Evolutionary conservation across 2,329 filamentous ascomycete species (phyloP).

Genomic region (Aspergillus novoparasiticus): DNA sequence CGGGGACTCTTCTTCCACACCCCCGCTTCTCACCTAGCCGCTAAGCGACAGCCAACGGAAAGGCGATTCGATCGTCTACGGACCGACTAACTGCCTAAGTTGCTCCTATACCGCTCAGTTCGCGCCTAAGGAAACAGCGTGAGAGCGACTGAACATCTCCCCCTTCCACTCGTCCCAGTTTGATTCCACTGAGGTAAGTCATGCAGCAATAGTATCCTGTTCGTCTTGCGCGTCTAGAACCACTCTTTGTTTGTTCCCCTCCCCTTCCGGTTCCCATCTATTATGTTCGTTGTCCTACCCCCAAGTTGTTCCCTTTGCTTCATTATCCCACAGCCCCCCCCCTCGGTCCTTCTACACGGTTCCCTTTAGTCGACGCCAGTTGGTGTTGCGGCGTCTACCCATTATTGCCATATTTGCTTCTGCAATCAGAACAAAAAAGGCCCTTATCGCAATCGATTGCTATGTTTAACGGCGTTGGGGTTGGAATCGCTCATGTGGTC

Average conservation of each 20-base stretch:
- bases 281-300: slow-evolving; percentile 5
- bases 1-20: slow-evolving; percentile 29
- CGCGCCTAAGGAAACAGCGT: slow-evolving; percentile 19
- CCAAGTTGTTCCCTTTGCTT: slow-evolving; percentile 16
- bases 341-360: background rate
- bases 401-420: background rate
- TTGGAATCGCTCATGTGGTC: slow-evolving; percentile 31
- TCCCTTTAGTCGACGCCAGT: background rate
- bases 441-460: slow-evolving; percentile 6
- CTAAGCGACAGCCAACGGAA: slow-evolving; percentile 43
- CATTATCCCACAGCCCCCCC: slow-evolving; percentile 2
- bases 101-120: slow-evolving; percentile 22
- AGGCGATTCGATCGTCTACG: slow-evolving; percentile 30
- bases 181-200: slow-evolving; percentile 23
- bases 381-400: background rate
- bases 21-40: slow-evolving; percentile 39
- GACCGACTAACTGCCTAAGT: slow-evolving; percentile 20
- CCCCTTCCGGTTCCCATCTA: slow-evolving; percentile 10
- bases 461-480: slow-evolving; percentile 18
- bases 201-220: slow-evolving; percentile 18
- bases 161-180: slow-evolving; percentile 16
- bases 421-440: background rate
- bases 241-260: slow-evolving; percentile 17
- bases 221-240: slow-evolving; percentile 17
- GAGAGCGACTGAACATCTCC: slow-evolving; percentile 15